Evolutionary conservation across 306 rosid species (phyloP), one percentile per base, ranked within the genome.

Genomic region (Lathyrus sativus): DNA sequence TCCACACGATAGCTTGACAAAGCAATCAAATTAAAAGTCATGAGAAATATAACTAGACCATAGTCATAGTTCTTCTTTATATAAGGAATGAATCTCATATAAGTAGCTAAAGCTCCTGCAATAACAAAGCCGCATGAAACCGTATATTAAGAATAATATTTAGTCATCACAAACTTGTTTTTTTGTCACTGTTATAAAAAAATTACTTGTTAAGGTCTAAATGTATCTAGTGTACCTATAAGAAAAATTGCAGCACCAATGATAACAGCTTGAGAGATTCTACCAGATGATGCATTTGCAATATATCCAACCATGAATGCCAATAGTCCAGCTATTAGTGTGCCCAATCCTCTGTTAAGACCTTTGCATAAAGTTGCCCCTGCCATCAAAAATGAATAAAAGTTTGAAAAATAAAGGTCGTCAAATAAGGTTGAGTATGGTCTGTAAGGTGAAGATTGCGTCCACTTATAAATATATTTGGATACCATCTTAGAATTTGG

Each of bases 311-410:
- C 72, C 45, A 90, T 62, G 58, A 93, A 86, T 45, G 97, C 96
- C 78, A 93, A 72, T 15, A 83, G 71, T 76, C 97, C 96, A 0
- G 98, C 98, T 55, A 93, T 26, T 11, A 93, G 71, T 26, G 98
- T 90, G 73, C 98, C 98, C 31, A 93, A 50, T 78, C 95, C 98
- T 88, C 98, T 88, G 60, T 93, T 93, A 9, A 93, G 86, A 18
- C 98, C 98, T 84, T 93, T 93, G 96, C 97, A 93, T 22, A 93
- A 71, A 31, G 98, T 93, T 67, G 98, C 97, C 44, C 98, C 98
- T 93, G 78, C 75, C 69, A 14, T 7, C 57, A 64, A 58, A 70
- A 6, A 2, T 67, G 55, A 71, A 74, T 5, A 2, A 68, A 71
- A 45, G 17, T 43, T 67, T 3, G 60, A 19, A 62, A n/a, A 6